Evolutionary conservation across 2,329 filamentous ascomycete genomes (phyloP), one percentile per base, ranked within the genome.

Genomic region (Colletotrichum chlorophyti): DNA sequence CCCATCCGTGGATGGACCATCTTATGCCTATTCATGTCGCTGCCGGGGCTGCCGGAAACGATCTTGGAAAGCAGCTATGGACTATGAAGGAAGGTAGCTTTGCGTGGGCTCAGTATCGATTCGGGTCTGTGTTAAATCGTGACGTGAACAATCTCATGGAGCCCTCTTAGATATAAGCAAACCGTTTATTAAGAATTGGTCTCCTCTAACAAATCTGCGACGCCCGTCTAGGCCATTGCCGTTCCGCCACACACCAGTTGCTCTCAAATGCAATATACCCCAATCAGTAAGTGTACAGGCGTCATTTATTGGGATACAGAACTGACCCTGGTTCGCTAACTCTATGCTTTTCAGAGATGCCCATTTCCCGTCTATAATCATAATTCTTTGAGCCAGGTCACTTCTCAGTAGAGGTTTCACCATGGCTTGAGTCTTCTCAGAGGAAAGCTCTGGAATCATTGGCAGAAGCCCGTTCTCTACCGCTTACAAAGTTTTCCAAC

Each of bases 401-500:
- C n/a, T 10, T 19, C 8, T 21, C 11, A 19, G 9, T 11, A 12
- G 17, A 15, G 4, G 15, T 11, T 27, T 17, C 3, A 21, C 24
- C 7, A 11, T 45, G 8, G 7, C 29, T 17, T 19, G 21, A n/a
- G 9, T 1, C 23, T 17, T 21, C 19, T 69, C 48, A 74, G 17
- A 74, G 29, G 55, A 76, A 73, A 1, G 68, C 72, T 27, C 60
- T 67, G n/a, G 65, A 65, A 6, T 75, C 73, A 4, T 72, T 75
- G 21, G 71, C 67, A 32, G 77, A 74, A 11, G 74, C 72, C 60
- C 68, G 77, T 14, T 77, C 74, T 15, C 82, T 74, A 42, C 76
- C 82, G 58, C 73, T 83, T 24, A 85, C 69, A 65, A 85, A 84
- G 45, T 79, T 58, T 49, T 85, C 81, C 7, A 85, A 81, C 78